Evolutionary conservation across 495 filamentous ascomycete genomes (phyloP), one percentile per base, ranked within the genome.

Genomic region (Cetradonia linearis): DNA sequence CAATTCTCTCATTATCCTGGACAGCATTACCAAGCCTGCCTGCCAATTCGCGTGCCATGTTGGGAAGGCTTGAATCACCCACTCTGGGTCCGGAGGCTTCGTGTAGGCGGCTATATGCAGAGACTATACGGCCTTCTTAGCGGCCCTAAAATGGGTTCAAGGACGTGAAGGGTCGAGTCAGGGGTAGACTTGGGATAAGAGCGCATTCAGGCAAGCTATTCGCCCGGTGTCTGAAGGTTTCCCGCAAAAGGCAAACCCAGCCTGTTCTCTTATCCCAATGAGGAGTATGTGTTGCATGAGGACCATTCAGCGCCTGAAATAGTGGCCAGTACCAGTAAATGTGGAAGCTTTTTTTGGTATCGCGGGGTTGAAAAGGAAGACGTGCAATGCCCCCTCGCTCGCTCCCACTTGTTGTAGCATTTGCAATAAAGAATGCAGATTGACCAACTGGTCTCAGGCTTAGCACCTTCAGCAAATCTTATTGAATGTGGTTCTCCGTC

Each of bases 141-240:
- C 50, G 28, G 30, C 50, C 50, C 50, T n/a, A 20, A 54, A n/a
- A 34, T 31, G 6, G 50, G 50, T 54, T 54, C 50, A 54, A 36
- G 34, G 50, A 31, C 31, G 50, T 30, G 50, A 54, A 31, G 50
- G 23, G 42, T 20, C 42, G 13, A 46, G 23, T 46, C 14, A n/a
- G 23, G 23, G 23, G 40, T 44, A 18, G 5, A 44, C 16, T 20
- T 46, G 23, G 14, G n/a, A 46, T 46, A 20, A 14, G 18, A 54
- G 33, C 30, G 30, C 33, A 20, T 54, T 54, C 18, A 20, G 50
- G 50, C 50, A 18, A n/a, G 16, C 33, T 54, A 54, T 18, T 31
- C 31, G 31, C 18, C 28, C 13, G 28, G 23, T 33, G 33, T 36
- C 20, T 25, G 42, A 46, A 54, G 50, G 50, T 13, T 34, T 34